Evolutionary conservation across 2,329 filamentous ascomycete genomes (phyloP).

Genomic region (Dothistroma septosporum): DNA sequence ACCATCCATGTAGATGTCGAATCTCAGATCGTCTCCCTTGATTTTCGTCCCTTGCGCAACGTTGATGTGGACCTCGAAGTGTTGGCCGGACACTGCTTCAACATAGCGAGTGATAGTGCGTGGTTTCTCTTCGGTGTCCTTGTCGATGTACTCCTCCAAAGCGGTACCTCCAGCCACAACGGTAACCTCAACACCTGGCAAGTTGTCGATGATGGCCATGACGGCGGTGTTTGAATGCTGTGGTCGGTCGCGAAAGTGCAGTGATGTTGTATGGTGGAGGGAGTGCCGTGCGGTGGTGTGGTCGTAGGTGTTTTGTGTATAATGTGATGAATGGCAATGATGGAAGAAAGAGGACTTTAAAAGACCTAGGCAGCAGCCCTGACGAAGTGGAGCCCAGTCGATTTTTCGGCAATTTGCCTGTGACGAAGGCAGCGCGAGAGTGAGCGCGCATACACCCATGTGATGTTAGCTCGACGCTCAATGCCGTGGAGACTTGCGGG

Average conservation of each 20-base stretch:
- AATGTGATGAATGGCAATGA: background rate
- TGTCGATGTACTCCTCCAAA: conserved; percentile 20
- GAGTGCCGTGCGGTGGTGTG: background rate
- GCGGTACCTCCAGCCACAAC: conserved; percentile 15
- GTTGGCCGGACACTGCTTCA: conserved; percentile 16
- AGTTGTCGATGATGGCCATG: conserved; percentile 20
- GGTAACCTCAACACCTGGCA: conserved; percentile 22
- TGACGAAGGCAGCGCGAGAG: background rate
- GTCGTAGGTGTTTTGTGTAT: background rate
- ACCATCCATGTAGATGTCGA: conserved; percentile 15
- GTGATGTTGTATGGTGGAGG: background rate
- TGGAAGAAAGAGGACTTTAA: background rate
- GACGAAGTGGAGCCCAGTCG: background rate
- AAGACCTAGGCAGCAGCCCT: background rate
- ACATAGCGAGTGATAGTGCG: conserved; percentile 20
- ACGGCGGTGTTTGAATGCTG: background rate
- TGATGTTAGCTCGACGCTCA: background rate
- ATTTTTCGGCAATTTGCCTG: background rate
- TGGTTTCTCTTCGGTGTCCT: conserved; percentile 5
- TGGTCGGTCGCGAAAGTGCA: background rate
- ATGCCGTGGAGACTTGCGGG: too few species aligned
- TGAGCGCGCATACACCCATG: background rate
- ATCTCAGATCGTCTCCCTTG: conserved; percentile 9
- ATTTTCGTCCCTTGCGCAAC: background rate
- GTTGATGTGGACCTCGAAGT: conserved; percentile 17